A percentile compares a stretch with the other conserved stretches of the same genome.
Evolutionary conservation across 179 eudicot genomes (phyloP).

Genomic region (Sideroxylon spinosum): DNA sequence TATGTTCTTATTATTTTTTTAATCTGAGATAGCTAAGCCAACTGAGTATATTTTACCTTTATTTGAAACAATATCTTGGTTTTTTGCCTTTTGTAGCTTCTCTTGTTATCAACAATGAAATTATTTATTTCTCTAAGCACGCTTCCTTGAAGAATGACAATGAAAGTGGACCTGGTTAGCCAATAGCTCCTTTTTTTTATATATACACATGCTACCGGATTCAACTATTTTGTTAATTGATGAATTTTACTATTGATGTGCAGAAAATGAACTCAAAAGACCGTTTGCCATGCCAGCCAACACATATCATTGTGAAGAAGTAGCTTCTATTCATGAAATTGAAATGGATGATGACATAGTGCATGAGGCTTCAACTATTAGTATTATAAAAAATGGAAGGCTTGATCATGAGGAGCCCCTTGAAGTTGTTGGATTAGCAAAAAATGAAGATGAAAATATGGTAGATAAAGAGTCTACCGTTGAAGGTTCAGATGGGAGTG

Average conservation of each 20-base stretch:
- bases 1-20: no score
- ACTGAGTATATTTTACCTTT: no score
- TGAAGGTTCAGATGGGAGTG: not conserved
- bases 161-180: not conserved
- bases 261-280: slow-evolving; percentile 6
- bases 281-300: slow-evolving; percentile 8
- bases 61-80: not conserved
- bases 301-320: not conserved
- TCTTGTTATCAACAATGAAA: not conserved
- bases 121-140: not conserved
- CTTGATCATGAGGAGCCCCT: not conserved
- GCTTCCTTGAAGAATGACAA: slow-evolving; percentile 9
- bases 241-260: slow-evolving; percentile 1
- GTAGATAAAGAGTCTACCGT: not conserved
- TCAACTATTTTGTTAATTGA: not conserved
- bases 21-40: no score
- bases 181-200: not conserved
- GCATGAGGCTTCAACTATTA: not conserved
- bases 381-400: not conserved
- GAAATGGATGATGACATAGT: not conserved
- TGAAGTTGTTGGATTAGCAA: not conserved
- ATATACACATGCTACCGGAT: no score
- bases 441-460: not conserved
- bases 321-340: not conserved
- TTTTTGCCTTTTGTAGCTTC: not conserved